phyloP scores from a whole-genome alignment of 1,284 basidiomycete species.

The Pseudozyma sp. region DNA sequence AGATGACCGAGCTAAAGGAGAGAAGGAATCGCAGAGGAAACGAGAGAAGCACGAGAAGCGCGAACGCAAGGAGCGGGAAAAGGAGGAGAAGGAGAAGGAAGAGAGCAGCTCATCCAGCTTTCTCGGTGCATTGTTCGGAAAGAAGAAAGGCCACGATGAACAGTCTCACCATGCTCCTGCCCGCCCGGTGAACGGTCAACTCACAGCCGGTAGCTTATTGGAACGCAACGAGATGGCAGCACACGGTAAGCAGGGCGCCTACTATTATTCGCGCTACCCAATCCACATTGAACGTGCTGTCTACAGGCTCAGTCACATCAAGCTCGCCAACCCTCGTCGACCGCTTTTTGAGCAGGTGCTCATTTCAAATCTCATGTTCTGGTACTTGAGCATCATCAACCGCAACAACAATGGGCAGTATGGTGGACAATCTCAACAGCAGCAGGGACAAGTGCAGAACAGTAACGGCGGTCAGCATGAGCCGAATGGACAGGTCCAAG shows the following conservation, averaged over 20 bases:
- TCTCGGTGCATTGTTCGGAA: constrained; percentile 61
- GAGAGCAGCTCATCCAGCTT: constrained; percentile 58
- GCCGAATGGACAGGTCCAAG: constrained; percentile 9
- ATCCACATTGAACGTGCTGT: constrained; percentile 98
- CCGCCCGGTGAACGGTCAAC: constrained; percentile 42
- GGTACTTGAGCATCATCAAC: constrained; percentile 98
- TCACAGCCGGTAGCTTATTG: constrained; percentile 57
- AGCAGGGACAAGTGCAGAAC: constrained; percentile 41
- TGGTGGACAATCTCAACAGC: constrained; percentile 62
- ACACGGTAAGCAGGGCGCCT: constrained; percentile 25
- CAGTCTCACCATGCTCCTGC: constrained; percentile 3
- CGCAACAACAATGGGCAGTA: constrained; percentile 72
- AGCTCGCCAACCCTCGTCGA: constrained; percentile 93
- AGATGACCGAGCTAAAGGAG: constrained; percentile 45
- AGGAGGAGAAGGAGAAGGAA: constrained; percentile 55
- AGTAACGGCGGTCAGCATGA: constrained; percentile 4
- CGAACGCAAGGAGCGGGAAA: constrained; percentile 52
- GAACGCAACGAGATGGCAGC: constrained; percentile 42
- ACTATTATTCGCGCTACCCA: constrained; percentile 84
- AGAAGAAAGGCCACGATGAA: constrained; percentile 59
- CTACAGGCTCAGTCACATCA: constrained; percentile 96
- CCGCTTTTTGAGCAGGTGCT: constrained; percentile 98
- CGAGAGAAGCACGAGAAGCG: constrained; percentile 53
- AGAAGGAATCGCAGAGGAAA: constrained; percentile 50
- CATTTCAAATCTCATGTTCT: constrained; percentile 99